Conservation (phyloP, 1,139 yeast species). For the Sugiyamaella paludigena region DNA sequence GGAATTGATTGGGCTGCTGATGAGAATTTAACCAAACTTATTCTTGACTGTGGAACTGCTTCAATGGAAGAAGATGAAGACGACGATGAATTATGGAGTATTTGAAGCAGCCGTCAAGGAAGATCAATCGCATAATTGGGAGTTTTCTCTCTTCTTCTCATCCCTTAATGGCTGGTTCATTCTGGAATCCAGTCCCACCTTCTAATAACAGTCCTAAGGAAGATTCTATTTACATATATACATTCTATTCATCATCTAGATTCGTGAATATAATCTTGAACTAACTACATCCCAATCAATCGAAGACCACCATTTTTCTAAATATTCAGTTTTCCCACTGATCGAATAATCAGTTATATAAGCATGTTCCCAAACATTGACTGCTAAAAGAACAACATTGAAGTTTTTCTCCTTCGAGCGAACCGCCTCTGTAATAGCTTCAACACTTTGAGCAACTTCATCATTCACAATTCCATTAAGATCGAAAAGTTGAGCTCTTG, state of each 20-base stretch:
- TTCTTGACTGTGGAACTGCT: slow-evolving; percentile 20
- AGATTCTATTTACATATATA: slow-evolving; percentile 8
- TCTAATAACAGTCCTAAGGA: too few species aligned
- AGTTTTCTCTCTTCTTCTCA: too few species aligned
- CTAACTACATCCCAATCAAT: slow-evolving; percentile 82
- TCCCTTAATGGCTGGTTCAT: too few species aligned
- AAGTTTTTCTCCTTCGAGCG: slow-evolving; percentile 53
- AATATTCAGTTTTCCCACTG: slow-evolving; percentile 67
- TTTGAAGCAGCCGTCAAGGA: too few species aligned
- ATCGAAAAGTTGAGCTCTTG: slow-evolving; percentile 72
- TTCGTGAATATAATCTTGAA: slow-evolving; percentile 20
- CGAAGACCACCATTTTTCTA: slow-evolving; percentile 72
- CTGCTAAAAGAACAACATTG: slow-evolving; percentile 73
- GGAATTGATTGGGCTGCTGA: slow-evolving; percentile 29
- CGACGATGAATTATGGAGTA: slow-evolving; percentile 10
- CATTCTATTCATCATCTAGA: slow-evolving; percentile 2
- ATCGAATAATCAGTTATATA: slow-evolving; percentile 82
- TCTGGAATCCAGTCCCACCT: too few species aligned
- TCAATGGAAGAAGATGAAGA: slow-evolving; percentile 3
- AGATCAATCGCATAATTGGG: too few species aligned
- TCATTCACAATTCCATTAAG: slow-evolving; percentile 53
- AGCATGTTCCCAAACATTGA: slow-evolving; percentile 87
- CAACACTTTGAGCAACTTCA: slow-evolving; percentile 37
- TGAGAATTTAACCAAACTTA: slow-evolving; percentile 17
- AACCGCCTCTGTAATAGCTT: slow-evolving; percentile 48